Percentiles rank a stretch among this genome's conserved stretches.
These are phyloP conservation scores for Fusarium domesticum DNA, from an alignment of 2,329 filamentous ascomycete species.

Conservation along the genomic window DNA sequence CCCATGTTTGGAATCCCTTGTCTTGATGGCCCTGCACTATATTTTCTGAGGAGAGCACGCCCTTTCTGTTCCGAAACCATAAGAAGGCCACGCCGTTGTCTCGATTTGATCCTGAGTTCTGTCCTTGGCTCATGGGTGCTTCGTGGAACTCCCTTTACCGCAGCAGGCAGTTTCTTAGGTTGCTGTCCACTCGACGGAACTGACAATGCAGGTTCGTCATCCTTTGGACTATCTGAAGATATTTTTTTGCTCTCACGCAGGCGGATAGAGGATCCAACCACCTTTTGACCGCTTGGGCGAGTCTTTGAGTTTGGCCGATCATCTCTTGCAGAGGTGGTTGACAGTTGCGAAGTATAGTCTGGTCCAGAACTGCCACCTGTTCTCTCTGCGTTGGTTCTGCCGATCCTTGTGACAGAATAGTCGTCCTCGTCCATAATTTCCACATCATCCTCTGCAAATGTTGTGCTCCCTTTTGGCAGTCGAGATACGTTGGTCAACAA, in stretches of 20 bases:
- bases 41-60: neutral
- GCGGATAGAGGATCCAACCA: too few relatives aligned
- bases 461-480: too few relatives aligned
- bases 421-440: too few relatives aligned
- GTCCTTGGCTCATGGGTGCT: constrained; percentile 36
- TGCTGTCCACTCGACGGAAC: constrained; percentile 1
- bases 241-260: neutral
- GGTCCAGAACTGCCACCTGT: too few relatives aligned
- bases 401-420: too few relatives aligned
- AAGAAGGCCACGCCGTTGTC: constrained; percentile 47
- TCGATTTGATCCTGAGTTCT: constrained; percentile 46
- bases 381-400: too few relatives aligned
- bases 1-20: neutral
- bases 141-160: neutral
- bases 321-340: too few relatives aligned
- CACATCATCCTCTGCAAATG: too few relatives aligned
- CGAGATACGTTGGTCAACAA: too few relatives aligned
- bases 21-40: neutral
- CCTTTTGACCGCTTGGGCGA: too few relatives aligned
- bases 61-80: constrained; percentile 40
- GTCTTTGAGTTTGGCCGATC: too few relatives aligned
- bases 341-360: too few relatives aligned
- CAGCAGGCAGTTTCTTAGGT: neutral
- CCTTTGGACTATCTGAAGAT: neutral
- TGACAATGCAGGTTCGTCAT: neutral